A percentile compares a stretch with the other conserved stretches of the same genome.
These are phyloP conservation scores for Platismatia glauca DNA, from an alignment of 495 filamentous ascomycete genomes.

Conservation along the genomic window DNA sequence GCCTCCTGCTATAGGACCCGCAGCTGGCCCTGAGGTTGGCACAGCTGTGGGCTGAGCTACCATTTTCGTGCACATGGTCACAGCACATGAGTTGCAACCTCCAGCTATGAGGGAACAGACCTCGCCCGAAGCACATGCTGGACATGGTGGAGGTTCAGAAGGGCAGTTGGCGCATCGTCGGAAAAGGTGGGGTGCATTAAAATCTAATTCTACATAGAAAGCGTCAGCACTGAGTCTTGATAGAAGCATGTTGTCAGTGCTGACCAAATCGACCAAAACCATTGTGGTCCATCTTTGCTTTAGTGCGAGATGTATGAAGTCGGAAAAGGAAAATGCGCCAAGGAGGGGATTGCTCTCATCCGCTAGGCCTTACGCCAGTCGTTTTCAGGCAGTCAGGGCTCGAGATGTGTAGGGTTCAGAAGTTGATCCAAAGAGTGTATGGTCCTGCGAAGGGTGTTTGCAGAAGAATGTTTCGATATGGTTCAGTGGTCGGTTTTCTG, in stretches of 20 bases:
- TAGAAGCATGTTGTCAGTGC: neutral
- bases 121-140: constrained; percentile 38
- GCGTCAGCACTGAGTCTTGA: neutral
- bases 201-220: constrained; percentile 15
- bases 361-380: neutral
- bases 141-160: constrained; percentile 39
- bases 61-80: constrained; percentile 50
- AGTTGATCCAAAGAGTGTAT: neutral
- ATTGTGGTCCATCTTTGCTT: constrained; percentile 15
- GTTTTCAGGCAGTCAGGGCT: neutral
- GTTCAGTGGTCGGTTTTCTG: neutral
- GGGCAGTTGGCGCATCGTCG: constrained; percentile 40
- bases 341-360: neutral
- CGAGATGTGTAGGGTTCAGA: neutral
- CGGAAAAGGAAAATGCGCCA: neutral
- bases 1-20: constrained; percentile 76
- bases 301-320: neutral
- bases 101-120: constrained; percentile 49
- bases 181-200: constrained; percentile 33
- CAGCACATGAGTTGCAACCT: constrained; percentile 50
- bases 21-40: constrained; percentile 40
- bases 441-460: neutral
- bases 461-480: neutral
- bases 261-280: constrained; percentile 15
- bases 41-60: constrained; percentile 28